Evolutionary conservation across 2,329 filamentous ascomycete species (phyloP).

Genomic region (Colletotrichum zoysiae): DNA sequence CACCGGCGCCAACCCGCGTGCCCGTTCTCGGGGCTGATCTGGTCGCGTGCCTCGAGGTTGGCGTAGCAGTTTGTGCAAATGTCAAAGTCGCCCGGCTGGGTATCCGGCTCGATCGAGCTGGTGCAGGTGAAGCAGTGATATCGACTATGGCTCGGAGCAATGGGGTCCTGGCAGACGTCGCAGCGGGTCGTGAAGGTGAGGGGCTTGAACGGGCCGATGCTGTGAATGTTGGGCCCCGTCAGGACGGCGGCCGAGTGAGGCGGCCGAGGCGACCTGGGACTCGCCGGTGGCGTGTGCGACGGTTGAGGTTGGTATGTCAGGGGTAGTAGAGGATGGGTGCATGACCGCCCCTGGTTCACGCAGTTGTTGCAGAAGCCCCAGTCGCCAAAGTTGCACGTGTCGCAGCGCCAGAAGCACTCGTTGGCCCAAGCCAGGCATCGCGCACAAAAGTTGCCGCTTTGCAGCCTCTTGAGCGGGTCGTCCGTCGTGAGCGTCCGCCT

Average conservation of each 20-base stretch:
- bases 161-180: slow-evolving; percentile 80
- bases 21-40: slow-evolving; percentile 81
- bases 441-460: slow-evolving; percentile 88
- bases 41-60: slow-evolving; percentile 70
- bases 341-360: slow-evolving; percentile 84
- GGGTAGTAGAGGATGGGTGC: slow-evolving; percentile 84
- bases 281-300: slow-evolving; percentile 53
- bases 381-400: slow-evolving; percentile 88
- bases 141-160: slow-evolving; percentile 76
- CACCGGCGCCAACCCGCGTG: slow-evolving; percentile 87
- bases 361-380: slow-evolving; percentile 95
- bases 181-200: slow-evolving; percentile 81
- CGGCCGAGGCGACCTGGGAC: slow-evolving; percentile 57
- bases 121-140: slow-evolving; percentile 86
- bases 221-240: slow-evolving; percentile 59
- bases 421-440: slow-evolving; percentile 80
- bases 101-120: slow-evolving; percentile 60
- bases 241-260: slow-evolving; percentile 62
- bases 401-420: slow-evolving; percentile 91
- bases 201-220: slow-evolving; percentile 71
- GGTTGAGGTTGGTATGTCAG: slow-evolving; percentile 70
- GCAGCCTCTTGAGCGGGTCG: slow-evolving; percentile 75
- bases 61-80: slow-evolving; percentile 85
- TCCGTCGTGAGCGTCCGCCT: slow-evolving; percentile 72
- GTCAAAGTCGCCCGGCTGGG: slow-evolving; percentile 81